Percentiles rank a stretch among this genome's conserved stretches.
Evolutionary conservation across 2,329 filamentous ascomycete genomes (phyloP).

Genomic region (Monosporascus sp.): DNA sequence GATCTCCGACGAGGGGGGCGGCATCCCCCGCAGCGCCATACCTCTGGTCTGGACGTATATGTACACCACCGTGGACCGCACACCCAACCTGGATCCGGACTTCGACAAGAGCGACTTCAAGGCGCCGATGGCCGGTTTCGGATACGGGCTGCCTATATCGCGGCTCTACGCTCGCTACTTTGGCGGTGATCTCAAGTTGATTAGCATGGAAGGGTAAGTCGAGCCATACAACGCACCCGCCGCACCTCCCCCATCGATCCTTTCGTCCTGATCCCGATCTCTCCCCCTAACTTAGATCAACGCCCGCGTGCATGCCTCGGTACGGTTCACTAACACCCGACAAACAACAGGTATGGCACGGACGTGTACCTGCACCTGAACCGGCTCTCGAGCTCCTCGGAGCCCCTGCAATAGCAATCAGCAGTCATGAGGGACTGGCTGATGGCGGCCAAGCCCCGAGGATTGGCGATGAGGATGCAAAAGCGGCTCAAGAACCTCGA

Average conservation of each 20-base stretch:
- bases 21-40: conserved; percentile 87
- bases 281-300: neutral
- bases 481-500: conserved; percentile 69
- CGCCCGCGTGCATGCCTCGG: too few species aligned
- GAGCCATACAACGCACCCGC: neutral
- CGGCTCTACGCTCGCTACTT: conserved; percentile 95
- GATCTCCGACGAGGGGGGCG: conserved; percentile 92
- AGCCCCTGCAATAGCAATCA: conserved; percentile 93
- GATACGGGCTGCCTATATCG: conserved; percentile 94
- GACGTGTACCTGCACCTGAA: conserved; percentile 98
- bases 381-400: conserved; percentile 87
- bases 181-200: conserved; percentile 92
- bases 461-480: conserved; percentile 62
- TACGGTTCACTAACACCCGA: too few species aligned
- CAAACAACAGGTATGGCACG: conserved; percentile 72
- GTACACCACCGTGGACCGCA: conserved; percentile 98
- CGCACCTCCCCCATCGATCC: neutral
- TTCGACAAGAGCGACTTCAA: conserved; percentile 99
- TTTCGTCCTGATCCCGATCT: conserved; percentile 2
- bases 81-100: conserved; percentile 89
- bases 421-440: conserved; percentile 76
- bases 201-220: conserved; percentile 97
- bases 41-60: conserved; percentile 99
- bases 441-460: conserved; percentile 44
- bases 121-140: conserved; percentile 97